Evolutionary conservation across 305 asterid genomes (phyloP).

Genomic region (Fraxinus platypoda): DNA sequence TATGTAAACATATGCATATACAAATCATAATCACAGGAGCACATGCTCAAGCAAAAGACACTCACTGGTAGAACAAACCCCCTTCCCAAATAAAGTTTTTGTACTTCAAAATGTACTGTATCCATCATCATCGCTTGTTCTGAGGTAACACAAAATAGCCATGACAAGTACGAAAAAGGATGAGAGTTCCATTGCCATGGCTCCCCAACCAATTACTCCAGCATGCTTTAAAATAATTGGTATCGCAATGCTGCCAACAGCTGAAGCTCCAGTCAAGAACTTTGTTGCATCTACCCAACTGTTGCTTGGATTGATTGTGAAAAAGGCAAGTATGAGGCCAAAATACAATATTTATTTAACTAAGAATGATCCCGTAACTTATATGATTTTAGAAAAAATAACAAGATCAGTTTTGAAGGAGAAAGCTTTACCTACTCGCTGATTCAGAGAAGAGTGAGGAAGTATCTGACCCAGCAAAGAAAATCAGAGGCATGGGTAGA

Average conservation of each 20-base stretch:
- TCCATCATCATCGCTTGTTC: conserved; percentile 52
- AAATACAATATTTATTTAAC: neutral
- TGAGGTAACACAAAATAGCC: conserved; percentile 66
- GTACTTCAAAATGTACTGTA: conserved; percentile 51
- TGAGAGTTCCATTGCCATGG: conserved; percentile 87
- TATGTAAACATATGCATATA: neutral
- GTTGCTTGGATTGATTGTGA: conserved; percentile 19
- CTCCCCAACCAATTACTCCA: conserved; percentile 93
- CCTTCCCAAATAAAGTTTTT: neutral
- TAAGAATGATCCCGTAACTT: neutral
- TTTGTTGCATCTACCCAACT: conserved; percentile 84
- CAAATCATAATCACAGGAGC: conserved; percentile 8
- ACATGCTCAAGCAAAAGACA: neutral
- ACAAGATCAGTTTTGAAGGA: neutral
- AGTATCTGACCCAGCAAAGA: conserved; percentile 78
- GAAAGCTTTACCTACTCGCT: conserved; percentile 48
- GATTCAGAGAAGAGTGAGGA: conserved; percentile 68
- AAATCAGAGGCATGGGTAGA: conserved; percentile 89
- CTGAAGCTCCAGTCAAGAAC: conserved; percentile 87
- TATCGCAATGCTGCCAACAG: conserved; percentile 85
- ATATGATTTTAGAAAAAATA: neutral
- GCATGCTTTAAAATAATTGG: conserved; percentile 89
- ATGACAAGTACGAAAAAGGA: conserved; percentile 59
- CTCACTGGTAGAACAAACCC: neutral
- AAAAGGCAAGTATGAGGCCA: conserved; percentile 21